Base-by-base conservation (phyloP, 805 yeast genomes). In the Candida boidinii region DNA sequence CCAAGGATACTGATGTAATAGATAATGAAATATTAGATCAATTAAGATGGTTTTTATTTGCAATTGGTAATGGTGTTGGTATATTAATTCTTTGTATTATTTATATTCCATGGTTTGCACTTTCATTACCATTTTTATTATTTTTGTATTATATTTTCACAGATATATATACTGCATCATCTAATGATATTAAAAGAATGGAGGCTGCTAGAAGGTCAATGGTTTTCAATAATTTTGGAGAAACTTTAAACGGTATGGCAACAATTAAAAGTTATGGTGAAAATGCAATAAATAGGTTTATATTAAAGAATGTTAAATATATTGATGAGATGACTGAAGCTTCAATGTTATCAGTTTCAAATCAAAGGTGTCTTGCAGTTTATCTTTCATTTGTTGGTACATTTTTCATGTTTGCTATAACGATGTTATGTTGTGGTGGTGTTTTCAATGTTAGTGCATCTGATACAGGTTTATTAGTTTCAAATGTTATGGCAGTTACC, bases 1-100 rank as follows among this genome's bases (percentile, higher is more conserved):
- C 90, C 2, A 80, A 80, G 42, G 94, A 82, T 49, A 77, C 85
- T 0, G 88, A 82, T 47, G 72, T 73, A 2, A 56, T 81, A 54
- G 90, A 82, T 45, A 80, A 79, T 46, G 84, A 77, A 51, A 56
- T 81, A 39, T 70, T 73, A 37, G 82, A 78, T 47, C 79, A 76
- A 44, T 40, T 77, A 28, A 66, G 86, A 43, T 53, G 76, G 58
- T 62, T 79, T 31, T 36, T 75, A 31, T 70, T 65, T 43, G 68
- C 76, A 7, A 29, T 64, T 17, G 54, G 70, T 5, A 67, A 63
- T 41, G 68, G 76, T 23, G 37, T 66, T 28, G 85, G 86, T 32
- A 70, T 74, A 21, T 41, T 79, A 29, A 62, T 78, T 38, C 58
- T 76, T 34, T 67, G 77, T 45, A 66, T 78, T 31, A 66, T 73